Conservation (phyloP, 1,284 basidiomycete genomes). For the Sphagnurus paluster region DNA sequence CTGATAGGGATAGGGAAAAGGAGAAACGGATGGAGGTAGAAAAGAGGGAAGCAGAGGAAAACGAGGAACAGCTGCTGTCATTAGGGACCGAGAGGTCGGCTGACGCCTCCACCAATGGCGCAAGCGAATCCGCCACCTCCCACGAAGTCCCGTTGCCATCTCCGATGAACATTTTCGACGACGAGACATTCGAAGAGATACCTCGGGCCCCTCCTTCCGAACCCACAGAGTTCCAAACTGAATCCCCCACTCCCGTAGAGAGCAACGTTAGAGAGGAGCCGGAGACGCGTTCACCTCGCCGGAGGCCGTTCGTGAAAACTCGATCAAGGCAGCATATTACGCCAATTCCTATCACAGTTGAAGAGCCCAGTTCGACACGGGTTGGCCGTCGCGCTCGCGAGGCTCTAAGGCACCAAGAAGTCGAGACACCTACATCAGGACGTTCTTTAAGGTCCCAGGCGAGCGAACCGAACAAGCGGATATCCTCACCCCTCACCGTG, state of each 20-base stretch:
- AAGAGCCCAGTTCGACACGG: conserved; percentile 16
- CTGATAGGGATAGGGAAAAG: conserved; percentile 16
- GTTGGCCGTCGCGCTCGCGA: conserved; percentile 15
- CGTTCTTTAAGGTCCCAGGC: conserved; percentile 33
- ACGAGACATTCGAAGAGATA: conserved; percentile 21
- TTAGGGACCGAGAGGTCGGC: conserved; percentile 2
- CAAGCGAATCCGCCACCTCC: conserved; percentile 3
- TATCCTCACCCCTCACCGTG: conserved; percentile 16
- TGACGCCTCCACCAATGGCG: conserved; percentile 4
- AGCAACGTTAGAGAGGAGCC: background rate
- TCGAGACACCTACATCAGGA: conserved; percentile 31
- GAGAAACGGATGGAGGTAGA: conserved; percentile 6
- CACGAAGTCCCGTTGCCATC: conserved; percentile 12
- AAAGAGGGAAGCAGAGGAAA: conserved; percentile 1
- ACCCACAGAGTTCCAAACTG: conserved; percentile 8
- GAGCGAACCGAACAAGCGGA: conserved; percentile 22
- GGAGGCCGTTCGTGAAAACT: conserved; percentile 12
- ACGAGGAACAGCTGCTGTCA: conserved; percentile 2
- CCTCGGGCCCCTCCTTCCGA: conserved; percentile 12
- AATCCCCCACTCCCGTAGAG: conserved; percentile 11
- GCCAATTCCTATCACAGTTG: conserved; percentile 3
- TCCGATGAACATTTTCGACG: conserved; percentile 22
- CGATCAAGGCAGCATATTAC: conserved; percentile 15
- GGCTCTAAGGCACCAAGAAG: conserved; percentile 36
- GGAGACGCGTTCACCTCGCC: conserved; percentile 5